Conservation (phyloP, 1,139 yeast genomes). For the Geotrichum phurueaensis region DNA sequence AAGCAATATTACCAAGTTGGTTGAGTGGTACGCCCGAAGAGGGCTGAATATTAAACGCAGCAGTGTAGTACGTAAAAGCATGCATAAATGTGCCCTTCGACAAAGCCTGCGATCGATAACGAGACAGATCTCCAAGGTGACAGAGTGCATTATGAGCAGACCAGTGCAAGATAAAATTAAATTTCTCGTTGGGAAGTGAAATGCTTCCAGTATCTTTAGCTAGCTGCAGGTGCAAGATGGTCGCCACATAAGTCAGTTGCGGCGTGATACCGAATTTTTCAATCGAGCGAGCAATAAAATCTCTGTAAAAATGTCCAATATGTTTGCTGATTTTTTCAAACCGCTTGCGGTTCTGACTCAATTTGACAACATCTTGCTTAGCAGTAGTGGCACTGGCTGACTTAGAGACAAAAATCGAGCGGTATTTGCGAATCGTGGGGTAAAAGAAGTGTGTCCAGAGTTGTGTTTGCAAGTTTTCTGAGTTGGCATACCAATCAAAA, state of each 20-base stretch:
- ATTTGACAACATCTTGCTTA: conserved; percentile 4
- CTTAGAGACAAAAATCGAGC: conserved; percentile 10
- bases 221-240: conserved; percentile 6
- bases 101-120: conserved; percentile 18
- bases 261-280: conserved; percentile 20
- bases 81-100: conserved; percentile 10
- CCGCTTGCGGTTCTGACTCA: conserved; percentile 16
- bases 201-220: background rate
- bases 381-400: conserved; percentile 1
- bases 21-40: conserved; percentile 16
- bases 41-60: conserved; percentile 21
- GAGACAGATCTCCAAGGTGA: conserved; percentile 25
- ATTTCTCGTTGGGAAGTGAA: conserved; percentile 3
- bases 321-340: conserved; percentile 21
- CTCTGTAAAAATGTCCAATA: conserved; percentile 19
- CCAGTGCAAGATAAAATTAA: conserved; percentile 7
- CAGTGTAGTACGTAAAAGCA: conserved; percentile 23
- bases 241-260: conserved; percentile 11
- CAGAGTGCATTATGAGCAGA: conserved; percentile 17
- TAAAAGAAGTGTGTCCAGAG: conserved; percentile 20
- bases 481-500: conserved; percentile 15
- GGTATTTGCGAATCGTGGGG: conserved; percentile 17
- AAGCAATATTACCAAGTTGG: conserved; percentile 18
- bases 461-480: conserved; percentile 12
- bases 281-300: conserved; percentile 18